Base-by-base conservation (phyloP, 306 rosid species). In the Senna siamea region DNA sequence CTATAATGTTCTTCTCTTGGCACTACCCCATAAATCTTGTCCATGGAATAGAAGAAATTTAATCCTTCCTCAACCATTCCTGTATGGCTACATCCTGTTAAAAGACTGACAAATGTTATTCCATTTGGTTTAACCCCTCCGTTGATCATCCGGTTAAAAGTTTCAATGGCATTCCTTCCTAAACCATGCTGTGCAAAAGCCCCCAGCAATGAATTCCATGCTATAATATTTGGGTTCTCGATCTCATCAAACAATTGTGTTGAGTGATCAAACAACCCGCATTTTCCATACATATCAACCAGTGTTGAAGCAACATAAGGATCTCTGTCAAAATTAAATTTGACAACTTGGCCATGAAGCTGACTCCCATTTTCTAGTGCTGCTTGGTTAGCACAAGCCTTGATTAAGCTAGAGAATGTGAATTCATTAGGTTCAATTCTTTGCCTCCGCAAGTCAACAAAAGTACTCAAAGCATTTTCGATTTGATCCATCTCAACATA, bases 201-300 rank as follows among this genome's bases (percentile, higher is more conserved):
- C 52, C 82, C 74, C 43, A 82, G 26, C 73, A 89, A 41, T 34
- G 89, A 78, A 74, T 82, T 86, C 85, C 85, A 89, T 5, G 88
- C 81, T 60, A 82, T 65, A 50, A 66, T 83, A 71, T 67, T 78
- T n/a, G 80, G 82, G 15, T 48, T 68, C 70, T 54, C 79, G 5
- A 74, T 76, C 79, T 77, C 85, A 40, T 76, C 35, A 70, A 89
- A 82, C 40, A 78, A 70, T 57, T 72, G 76, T 54, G 77, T 37
- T 61, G 93, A 86, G 52, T 66, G 44, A 60, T 88, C 85, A 64
- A 82, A 72, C 68, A 86, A 69, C 40, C 90, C 89, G 12, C 90
- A 78, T 57, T 88, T 86, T 30, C 89, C 89, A 69, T 86, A 88
- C 93, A 88, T 88, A 57, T 86, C 89, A 50, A 86, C 71, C 60